Conservation (phyloP, 257 asterid genomes). For the Anisodus tanguticus region DNA sequence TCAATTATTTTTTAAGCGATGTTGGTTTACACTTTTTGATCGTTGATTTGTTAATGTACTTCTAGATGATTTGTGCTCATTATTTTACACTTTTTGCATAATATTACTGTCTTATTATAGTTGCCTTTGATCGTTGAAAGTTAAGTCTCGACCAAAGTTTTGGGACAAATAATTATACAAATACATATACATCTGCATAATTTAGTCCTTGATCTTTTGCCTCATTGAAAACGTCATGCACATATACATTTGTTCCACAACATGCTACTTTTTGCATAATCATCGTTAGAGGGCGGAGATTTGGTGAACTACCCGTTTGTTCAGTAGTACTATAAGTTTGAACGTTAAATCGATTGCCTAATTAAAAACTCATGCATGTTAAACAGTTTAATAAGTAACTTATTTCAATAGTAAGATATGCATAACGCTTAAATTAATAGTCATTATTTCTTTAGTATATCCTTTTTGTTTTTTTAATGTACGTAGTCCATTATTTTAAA, state of each 20-base stretch:
- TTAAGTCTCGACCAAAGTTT: not conserved
- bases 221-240: not conserved
- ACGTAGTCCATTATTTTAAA: not conserved
- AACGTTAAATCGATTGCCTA: not conserved
- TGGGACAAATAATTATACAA: not conserved
- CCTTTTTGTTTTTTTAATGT: not conserved
- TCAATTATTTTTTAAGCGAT: too few species aligned
- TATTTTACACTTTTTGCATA: too few species aligned
- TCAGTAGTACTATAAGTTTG: not conserved
- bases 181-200: too few species aligned
- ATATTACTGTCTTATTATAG: too few species aligned
- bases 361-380: not conserved
- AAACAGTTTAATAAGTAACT: not conserved
- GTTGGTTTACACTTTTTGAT: too few species aligned
- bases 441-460: not conserved
- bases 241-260: too few species aligned
- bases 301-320: not conserved
- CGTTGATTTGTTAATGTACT: too few species aligned
- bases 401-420: not conserved
- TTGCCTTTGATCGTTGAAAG: not conserved
- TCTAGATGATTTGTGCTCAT: too few species aligned
- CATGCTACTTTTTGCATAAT: not conserved
- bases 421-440: not conserved
- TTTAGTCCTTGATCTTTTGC: not conserved
- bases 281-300: not conserved